Evolutionary conservation across 345 rosid species (phyloP), one percentile per base, ranked within the genome.

Genomic region (Eutrema yunnanense): DNA sequence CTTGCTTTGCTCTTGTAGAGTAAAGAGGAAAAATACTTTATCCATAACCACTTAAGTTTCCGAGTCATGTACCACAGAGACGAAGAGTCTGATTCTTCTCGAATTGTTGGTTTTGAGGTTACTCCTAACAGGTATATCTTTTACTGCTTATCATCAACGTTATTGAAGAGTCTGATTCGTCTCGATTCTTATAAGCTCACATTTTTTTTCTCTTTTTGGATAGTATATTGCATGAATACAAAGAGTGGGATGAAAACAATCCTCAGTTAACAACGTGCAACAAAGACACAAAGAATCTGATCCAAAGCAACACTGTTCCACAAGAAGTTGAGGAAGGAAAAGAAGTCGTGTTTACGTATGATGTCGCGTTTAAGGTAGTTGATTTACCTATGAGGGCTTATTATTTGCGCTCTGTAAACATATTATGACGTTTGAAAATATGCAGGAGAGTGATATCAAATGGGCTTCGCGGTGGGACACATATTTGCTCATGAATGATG

Each of bases 381-480:
- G 6, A 8, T 33, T 46, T 70, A 48, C 14, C 12, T 13, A 8
- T 43, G 51, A 47, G 41, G 11, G 41, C 13, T 65, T 8, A 14
- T 61, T 41, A 60, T 32, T 49, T 42, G 34, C 11, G 30, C 37
- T 60, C 29, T 19, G 22, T 11, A 61, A 27, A 60, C 38, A 19
- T 32, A 5, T 63, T 29, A 2, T 60, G 55, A 61, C 50, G 14
- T 26, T 44, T 60, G 74, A 14, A 36, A 63, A 65, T 62, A 38
- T 44, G 55, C 65, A 90, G 97, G 97, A 86, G 76, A 93, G 98
- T 81, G 94, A 87, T 2, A 87, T 90, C 74, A 93, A 93, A 83
- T 93, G 98, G 98, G 98, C 97, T 67, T 93, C 97, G 46, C 96
- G 98, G 9, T 93, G 98, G 98, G 97, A 93, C 82, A 93, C 95